Evolutionary conservation across 352 stramenopile genomes (phyloP), one percentile per base, ranked within the genome.

Genomic region (Phytophthora sojae): DNA sequence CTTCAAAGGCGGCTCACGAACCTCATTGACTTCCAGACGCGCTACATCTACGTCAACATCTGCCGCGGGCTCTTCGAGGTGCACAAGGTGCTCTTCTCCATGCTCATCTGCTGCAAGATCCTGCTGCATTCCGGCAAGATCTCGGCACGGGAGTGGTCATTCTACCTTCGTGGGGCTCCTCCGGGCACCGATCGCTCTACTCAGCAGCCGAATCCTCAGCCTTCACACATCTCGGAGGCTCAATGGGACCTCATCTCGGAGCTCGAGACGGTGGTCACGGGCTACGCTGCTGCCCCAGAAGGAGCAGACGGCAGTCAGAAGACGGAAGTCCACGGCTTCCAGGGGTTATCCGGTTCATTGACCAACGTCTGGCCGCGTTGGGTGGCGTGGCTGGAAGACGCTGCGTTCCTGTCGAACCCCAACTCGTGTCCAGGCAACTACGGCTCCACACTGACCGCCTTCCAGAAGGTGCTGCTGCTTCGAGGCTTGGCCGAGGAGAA

Each of bases 61-160:
- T 98, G 93, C 64, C 86, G 96, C 19, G 96, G 96, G 0, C 82
- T 99, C 25, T 99, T 99, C 70, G 95, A 98, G 61, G 77, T 90
- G 59, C 92, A 98, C 79, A 98, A 98, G 65, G 80, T 97, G 17
- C 81, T 99, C 44, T 99, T 98, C 77, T 96, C 92, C 6, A 94
- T 97, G 68, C 86, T 98, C 45, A 98, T 99, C 47, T 98, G 91
- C 78, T 97, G 97, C 76, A 95, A 98, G 74, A 98, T 99, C 65
- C 76, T 98, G 65, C 75, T 97, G 11, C 71, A 98, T 67, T 76
- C 85, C 0, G 83, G 81, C 9, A 82, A 86, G 44, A 96, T 97
- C 59, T 81, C 81, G 21, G 19, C 63, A 2, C 66, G 64, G 8
- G 95, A 98, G 71, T 98, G 96, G 92, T 94, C 81, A 7, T 75